Evolutionary conservation across 2,329 filamentous ascomycete genomes (phyloP), one percentile per base, ranked within the genome.

Genomic region (Bipolaris sorokiniana): DNA sequence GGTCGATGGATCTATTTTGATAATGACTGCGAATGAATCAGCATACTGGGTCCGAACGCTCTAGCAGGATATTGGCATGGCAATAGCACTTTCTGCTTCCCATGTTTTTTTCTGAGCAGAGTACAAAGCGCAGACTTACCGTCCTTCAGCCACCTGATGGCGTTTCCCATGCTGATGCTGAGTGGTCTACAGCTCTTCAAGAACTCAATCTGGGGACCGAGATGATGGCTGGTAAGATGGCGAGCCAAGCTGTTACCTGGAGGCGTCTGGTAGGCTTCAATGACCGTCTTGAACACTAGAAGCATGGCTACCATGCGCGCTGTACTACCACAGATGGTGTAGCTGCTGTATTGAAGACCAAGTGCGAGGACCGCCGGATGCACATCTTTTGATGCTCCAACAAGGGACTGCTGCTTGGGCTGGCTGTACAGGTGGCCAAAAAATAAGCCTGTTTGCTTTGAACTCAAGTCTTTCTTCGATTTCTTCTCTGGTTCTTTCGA

Each of bases 91-190:
- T 18, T 4, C 2, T 26, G 18, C 20, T 37, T 16, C 33, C 10
- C 3, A 36, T 18, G 28, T 15, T 13, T 28, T 13, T 28, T n/a
- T 7, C 23, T 26, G 33, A 33, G 9, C 6, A 7, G 18, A 16
- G 50, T 31, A 26, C 5, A 31, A 46, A 51, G 56, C 11, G 5
- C n/a, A 33, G 36, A 54, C 64, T 64, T 64, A 72, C 68, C 59
- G 46, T 97, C 86, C 81, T 99, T 99, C 48, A 99, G 84, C 83
- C 92, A 94, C 52, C 95, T 87, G 73, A 99, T 96, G 34, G 92
- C 92, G 76, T 98, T 99, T 59, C 95, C 95, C 88, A 98, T 97
- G 61, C 91, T 92, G 77, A 97, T 95, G 65, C 91, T 96, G 79
- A 99, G 90, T 33, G 95, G 93, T n/a, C 95, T 88, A 72, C 93